A percentile compares a stretch with the other conserved stretches of the same genome.
Evolutionary conservation across 148 eudicot species (phyloP).

Genomic region (Vaccinium myrtillus): DNA sequence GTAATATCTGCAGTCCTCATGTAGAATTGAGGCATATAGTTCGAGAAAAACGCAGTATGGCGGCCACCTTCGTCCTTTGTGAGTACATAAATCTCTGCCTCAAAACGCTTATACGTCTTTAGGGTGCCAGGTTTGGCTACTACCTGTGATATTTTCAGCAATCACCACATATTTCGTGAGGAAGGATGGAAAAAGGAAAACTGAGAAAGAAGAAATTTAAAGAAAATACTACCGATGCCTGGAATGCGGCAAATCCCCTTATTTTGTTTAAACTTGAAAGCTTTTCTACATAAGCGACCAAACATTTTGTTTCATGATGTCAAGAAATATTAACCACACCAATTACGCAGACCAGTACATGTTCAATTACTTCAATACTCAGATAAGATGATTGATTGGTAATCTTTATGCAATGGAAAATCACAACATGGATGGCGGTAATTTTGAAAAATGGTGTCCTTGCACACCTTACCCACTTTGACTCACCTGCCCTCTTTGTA

Average conservation of each 20-base stretch:
- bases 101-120: constrained; percentile 64
- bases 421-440: not conserved
- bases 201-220: not conserved
- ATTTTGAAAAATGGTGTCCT: not conserved
- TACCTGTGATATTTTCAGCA: constrained; percentile 38
- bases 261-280: not conserved
- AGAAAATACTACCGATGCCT: not conserved
- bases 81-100: constrained; percentile 80
- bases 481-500: constrained; percentile 77
- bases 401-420: not conserved
- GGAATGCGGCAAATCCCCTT: not conserved
- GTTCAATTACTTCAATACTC: not conserved
- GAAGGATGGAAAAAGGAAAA: not conserved
- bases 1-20: constrained; percentile 78
- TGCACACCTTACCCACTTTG: not conserved
- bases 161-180: not conserved
- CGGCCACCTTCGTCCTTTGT: constrained; percentile 90
- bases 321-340: not conserved
- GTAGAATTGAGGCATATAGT: constrained; percentile 81
- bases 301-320: not conserved
- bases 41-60: constrained; percentile 69
- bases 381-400: not conserved
- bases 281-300: not conserved
- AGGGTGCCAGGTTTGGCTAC: constrained; percentile 70
- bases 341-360: not conserved